These are phyloP conservation scores for Ramalina peruviana DNA, from an alignment of 495 filamentous ascomycete species.

Conservation along the genomic window DNA sequence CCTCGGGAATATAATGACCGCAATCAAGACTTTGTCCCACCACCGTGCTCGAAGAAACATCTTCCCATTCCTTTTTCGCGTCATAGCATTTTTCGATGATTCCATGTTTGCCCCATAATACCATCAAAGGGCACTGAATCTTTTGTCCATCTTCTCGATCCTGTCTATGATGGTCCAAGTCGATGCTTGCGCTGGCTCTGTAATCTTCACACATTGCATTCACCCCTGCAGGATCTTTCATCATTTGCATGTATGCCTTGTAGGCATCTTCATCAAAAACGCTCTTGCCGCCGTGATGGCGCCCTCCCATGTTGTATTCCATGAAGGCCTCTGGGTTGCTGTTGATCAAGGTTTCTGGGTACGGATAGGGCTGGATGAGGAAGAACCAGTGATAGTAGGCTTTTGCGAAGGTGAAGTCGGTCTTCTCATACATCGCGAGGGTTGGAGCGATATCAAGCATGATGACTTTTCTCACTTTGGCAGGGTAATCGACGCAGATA, in stretches of 20 bases:
- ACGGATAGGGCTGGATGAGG: constrained; percentile 23
- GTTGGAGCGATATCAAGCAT: constrained; percentile 29
- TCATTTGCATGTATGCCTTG: constrained; percentile 17
- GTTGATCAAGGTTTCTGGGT: constrained; percentile 24
- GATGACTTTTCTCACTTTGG: constrained; percentile 18
- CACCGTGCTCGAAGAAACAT: constrained; percentile 17
- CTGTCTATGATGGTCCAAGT: constrained; percentile 23
- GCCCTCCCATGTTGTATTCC: constrained; percentile 14
- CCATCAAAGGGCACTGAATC: constrained; percentile 24
- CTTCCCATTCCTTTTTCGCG: constrained; percentile 22
- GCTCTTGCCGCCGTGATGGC: not conserved
- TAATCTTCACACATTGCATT: constrained; percentile 32
- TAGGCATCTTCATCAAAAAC: constrained; percentile 13
- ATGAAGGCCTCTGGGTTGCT: constrained; percentile 13
- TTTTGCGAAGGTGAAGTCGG: constrained; percentile 19
- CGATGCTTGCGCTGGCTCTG: constrained; percentile 23
- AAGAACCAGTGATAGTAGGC: constrained; percentile 33
- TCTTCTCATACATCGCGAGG: constrained; percentile 23
- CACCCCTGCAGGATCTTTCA: constrained; percentile 18
- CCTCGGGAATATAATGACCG: constrained; percentile 31
- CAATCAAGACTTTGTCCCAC: constrained; percentile 20
- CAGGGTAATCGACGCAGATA: constrained; percentile 24
- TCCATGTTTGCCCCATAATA: constrained; percentile 24
- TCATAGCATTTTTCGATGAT: constrained; percentile 25
- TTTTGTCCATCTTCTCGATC: constrained; percentile 19